Conservation (phyloP, 2,329 filamentous ascomycete species). For the Fusarium liriodendri region DNA sequence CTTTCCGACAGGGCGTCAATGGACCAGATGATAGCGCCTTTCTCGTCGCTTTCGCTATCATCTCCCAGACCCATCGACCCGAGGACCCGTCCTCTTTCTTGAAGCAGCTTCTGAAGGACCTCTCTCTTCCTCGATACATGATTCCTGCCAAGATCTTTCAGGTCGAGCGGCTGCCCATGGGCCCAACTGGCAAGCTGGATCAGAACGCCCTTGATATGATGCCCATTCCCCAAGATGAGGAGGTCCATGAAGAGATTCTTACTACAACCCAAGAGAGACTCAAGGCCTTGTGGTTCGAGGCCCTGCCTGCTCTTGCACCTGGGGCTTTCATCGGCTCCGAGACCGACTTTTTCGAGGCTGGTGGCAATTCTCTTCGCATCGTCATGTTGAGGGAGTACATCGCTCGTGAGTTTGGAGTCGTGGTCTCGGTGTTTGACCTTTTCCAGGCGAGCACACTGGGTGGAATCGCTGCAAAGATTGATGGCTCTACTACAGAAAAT, state of each 20-base stretch:
- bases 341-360: conserved; percentile 4
- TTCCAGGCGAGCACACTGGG: not conserved
- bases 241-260: not conserved
- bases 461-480: not conserved
- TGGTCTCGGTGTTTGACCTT: not conserved
- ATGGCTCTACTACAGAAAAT: not conserved
- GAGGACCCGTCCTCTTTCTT: not conserved
- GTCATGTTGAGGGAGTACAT: not conserved
- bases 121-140: not conserved
- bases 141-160: not conserved
- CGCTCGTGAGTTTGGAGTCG: not conserved
- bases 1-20: not conserved
- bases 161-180: not conserved
- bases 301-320: not conserved
- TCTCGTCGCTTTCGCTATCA: not conserved
- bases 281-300: not conserved
- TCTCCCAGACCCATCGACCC: not conserved
- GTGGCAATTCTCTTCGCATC: conserved; percentile 5
- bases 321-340: not conserved
- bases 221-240: not conserved
- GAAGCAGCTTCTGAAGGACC: not conserved
- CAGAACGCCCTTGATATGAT: not conserved
- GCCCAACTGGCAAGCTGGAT: not conserved
- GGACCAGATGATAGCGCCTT: not conserved
- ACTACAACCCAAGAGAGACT: not conserved